phyloP scores from a whole-genome alignment of 148 eudicot genomes.

The Bassia scoparia region DNA sequence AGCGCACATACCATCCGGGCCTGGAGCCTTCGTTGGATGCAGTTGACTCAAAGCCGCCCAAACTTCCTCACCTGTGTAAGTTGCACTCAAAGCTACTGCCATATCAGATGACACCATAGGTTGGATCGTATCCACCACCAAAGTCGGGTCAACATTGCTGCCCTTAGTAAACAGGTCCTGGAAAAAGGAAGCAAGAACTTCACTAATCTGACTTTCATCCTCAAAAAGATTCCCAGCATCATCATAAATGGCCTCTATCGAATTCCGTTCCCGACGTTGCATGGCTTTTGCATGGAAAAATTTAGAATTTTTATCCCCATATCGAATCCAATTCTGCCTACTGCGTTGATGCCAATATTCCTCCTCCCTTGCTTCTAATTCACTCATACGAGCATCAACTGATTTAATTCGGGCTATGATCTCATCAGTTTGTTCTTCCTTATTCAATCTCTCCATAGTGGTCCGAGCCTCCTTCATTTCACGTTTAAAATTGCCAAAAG shows the following conservation, averaged over 20 bases:
- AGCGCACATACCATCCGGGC: neutral
- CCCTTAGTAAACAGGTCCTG: neutral
- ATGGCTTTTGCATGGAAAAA: too few species aligned
- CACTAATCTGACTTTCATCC: neutral
- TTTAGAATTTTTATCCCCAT: too few species aligned
- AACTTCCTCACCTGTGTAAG: neutral
- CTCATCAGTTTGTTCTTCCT: neutral
- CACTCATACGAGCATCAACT: neutral
- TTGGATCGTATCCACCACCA: neutral
- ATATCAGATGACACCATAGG: neutral
- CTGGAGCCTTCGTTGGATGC: neutral
- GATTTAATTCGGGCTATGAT: neutral
- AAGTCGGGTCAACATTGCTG: neutral
- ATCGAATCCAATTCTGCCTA: too few species aligned
- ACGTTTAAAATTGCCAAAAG: neutral
- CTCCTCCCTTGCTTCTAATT: neutral
- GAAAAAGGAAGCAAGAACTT: neutral
- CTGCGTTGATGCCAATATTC: neutral
- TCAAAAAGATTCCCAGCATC: neutral
- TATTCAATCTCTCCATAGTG: neutral
- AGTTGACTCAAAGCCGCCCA: neutral
- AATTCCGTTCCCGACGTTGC: neutral
- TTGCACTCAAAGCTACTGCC: neutral
- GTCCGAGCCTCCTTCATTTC: neutral
- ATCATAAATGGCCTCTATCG: neutral